Evolutionary conservation across 371 early-diverging fungal genomes (phyloP), one percentile per base, ranked within the genome.

Genomic region (Basidiobolus meristosporus): DNA sequence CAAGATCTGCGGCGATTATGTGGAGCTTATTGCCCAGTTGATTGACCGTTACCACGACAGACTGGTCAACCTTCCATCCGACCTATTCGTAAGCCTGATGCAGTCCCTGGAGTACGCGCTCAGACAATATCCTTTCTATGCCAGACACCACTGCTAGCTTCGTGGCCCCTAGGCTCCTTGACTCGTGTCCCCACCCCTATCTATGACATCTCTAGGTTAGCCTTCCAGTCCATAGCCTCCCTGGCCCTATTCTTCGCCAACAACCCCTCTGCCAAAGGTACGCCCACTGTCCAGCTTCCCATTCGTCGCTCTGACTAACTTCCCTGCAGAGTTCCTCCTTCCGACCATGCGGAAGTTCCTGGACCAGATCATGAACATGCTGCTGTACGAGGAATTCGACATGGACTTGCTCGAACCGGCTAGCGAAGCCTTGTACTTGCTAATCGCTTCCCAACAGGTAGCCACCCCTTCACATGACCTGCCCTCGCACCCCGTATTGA

Each of bases 31-130:
- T 29, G 60, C 73, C 12, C 56, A 73, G 46, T 46, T 77, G 30
- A 62, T 80, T 12, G 73, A 71, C 37, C 63, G 64, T 11, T 80
- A 74, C 49, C 78, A 79, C 4, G 71, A 71, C 16, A 70, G 68
- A 35, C 50, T 84, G 20, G 51, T 57, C 0, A 59, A 54, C 12
- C 41, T 80, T 6, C 73, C 82, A 6, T 33, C 51, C 11, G 54
- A 58, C 1, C 48, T 77, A 11, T 54, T 80, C 12, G 54, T 61
- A 28, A 65, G 67, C 18, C 42, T 84, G 30, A 60, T 79, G 60
- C 60, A 56, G 3, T 72, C 73, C 22, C 57, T 84, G 38, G 68
- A 68, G 39, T 77, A 63, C 47, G 81, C 82, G 16, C 62, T 78
- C 14, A 57, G 67, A 19, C 34, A 43, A 43, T 43, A 43, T 43